Evolutionary conservation across 2,329 filamentous ascomycete genomes (phyloP).

Genomic region (Fusarium sp.): DNA sequence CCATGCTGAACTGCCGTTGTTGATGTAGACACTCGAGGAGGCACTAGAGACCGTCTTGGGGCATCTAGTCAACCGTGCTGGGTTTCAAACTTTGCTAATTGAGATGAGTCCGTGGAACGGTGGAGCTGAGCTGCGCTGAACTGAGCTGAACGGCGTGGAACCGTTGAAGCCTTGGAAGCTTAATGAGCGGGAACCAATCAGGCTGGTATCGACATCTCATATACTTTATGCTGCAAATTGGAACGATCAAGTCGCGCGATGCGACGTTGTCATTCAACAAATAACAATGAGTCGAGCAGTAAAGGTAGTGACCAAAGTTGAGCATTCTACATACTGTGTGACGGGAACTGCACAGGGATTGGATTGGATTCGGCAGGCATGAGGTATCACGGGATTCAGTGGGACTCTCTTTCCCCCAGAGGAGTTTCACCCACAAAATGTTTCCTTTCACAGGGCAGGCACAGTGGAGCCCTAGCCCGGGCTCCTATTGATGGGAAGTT

Average conservation of each 20-base stretch:
- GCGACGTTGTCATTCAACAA: constrained; percentile 11
- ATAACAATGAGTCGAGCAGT: neutral
- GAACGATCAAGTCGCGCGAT: constrained; percentile 8
- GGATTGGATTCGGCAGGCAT: constrained; percentile 24
- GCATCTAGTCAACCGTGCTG: constrained; percentile 31
- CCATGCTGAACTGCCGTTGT: constrained; percentile 2
- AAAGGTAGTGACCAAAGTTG: constrained; percentile 3
- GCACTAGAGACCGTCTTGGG: constrained; percentile 19
- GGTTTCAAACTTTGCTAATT: constrained; percentile 23
- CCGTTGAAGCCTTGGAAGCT: constrained; percentile 15
- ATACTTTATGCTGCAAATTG: neutral
- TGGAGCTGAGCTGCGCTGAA: constrained; percentile 16
- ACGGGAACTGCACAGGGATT: constrained; percentile 25
- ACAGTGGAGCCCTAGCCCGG: constrained; percentile 11
- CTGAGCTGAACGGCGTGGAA: constrained; percentile 22
- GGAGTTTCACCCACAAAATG: constrained; percentile 39
- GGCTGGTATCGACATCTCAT: constrained; percentile 23
- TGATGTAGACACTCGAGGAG: neutral
- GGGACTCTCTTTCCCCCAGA: constrained; percentile 28
- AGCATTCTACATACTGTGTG: neutral
- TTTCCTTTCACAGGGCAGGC: constrained; percentile 29
- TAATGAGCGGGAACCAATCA: constrained; percentile 28
- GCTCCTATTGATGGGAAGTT: neutral
- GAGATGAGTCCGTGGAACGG: constrained; percentile 6
- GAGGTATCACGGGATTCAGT: constrained; percentile 10